Conservation (phyloP, 495 filamentous ascomycete genomes). For the Penicillium steckii region DNA sequence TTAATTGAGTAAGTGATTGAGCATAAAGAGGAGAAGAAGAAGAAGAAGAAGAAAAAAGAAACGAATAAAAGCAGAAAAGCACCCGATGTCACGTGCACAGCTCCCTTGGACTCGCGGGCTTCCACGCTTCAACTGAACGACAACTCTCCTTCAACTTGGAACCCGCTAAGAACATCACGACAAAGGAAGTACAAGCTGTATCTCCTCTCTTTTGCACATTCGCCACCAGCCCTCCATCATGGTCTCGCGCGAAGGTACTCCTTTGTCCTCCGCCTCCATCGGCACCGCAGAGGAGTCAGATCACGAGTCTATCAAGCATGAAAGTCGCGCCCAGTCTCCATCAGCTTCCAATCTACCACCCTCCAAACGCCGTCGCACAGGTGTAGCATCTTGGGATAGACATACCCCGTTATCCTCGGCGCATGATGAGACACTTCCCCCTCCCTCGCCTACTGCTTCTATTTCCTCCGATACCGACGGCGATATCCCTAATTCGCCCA, state of each 20-base stretch:
- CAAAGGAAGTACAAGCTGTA: too few species aligned
- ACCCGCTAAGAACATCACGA: too few species aligned
- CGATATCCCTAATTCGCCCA: conserved; percentile 59
- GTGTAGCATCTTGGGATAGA: conserved; percentile 48
- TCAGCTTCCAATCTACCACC: conserved; percentile 47
- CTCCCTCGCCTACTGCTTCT: conserved; percentile 47
- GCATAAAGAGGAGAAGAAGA: background rate
- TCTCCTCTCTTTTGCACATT: background rate
- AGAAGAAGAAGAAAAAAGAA: background rate
- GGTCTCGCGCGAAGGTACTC: conserved; percentile 46
- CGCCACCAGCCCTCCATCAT: conserved; percentile 10
- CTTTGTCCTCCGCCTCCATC: conserved; percentile 52
- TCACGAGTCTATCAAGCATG: conserved; percentile 48
- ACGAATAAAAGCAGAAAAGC: background rate
- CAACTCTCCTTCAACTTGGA: too few species aligned
- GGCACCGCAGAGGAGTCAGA: conserved; percentile 48
- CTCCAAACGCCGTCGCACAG: conserved; percentile 51
- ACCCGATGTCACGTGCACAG: background rate
- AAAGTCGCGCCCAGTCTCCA: conserved; percentile 38
- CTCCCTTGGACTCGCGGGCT: too few species aligned
- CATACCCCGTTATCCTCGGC: conserved; percentile 47
- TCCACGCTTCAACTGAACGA: too few species aligned
- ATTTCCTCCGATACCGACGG: conserved; percentile 88
- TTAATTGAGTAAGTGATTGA: too few species aligned
- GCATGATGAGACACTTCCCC: conserved; percentile 41